Base-by-base conservation (phyloP, 192 early-diverging fungal genomes). In the Diversispora epigaea region DNA sequence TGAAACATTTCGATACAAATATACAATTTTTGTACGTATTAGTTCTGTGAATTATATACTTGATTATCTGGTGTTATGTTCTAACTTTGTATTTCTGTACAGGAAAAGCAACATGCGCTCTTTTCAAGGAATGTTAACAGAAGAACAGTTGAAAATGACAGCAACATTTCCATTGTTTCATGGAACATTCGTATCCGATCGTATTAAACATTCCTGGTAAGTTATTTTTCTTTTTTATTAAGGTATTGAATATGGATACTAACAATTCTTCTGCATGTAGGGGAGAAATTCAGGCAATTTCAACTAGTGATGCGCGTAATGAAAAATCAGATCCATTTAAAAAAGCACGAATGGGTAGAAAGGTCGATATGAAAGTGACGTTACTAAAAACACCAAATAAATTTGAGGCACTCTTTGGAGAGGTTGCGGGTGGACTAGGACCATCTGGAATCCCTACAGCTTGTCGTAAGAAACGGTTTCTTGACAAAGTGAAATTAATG, bases 401-500 rank as follows among this genome's bases (percentile, higher is more conserved):
- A 67, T 67, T 67, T 63, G 61, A 63, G 1, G 61, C 61, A 12
- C 21, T 66, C 12, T 66, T 44, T 45, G 64, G 64, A 4, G 45
- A 67, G 17, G 65, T 67, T 67, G 15, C 45, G 47, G 43, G 65
- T 19, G 45, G 65, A 4, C 17, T 67, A 67, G 65, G 65, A 67
- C 65, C 8, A 46, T 19, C 47, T 45, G 65, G 65, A 67, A 67
- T 67, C n/a, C 45, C 45, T 2, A 46, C 17, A 44, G 45, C 65
- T 46, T 67, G 65, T 47, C n/a, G 4, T 14, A 67, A 67, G 17
- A 67, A 67, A n/a, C n/a, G n/a, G 45, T 67, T 67, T n/a, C n/a
- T 67, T n/a, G 65, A 67, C 22, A 67, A 67, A 67, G 45, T 66
- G 15, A 66, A 66, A 17, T 66, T 67, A 46, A 67, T 67, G 45